Evolutionary conservation across 1,284 basidiomycete species (phyloP), one percentile per base, ranked within the genome.

Genomic region (Heterobasidion occidentale): DNA sequence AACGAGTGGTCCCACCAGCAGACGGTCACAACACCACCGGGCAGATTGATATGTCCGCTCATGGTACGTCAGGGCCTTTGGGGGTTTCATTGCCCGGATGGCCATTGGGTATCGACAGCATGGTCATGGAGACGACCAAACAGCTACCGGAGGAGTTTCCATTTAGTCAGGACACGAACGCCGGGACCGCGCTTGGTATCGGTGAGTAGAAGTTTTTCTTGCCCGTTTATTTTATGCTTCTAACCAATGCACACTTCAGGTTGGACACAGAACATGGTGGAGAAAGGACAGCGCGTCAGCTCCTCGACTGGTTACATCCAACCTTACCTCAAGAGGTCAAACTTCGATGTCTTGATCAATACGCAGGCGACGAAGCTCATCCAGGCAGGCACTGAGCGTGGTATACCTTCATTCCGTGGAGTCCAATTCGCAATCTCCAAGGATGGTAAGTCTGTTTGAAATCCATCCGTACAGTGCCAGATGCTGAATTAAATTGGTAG

Each of bases 281-380:
- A 63, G 3, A 56, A 64, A 20, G 70, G 27, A 6, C 19, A 11
- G 44, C 63, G 74, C 9, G 69, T 65, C 51, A 73, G 70, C 49
- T 68, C 74, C 9, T 70, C 73, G 0, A 71, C 70, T 7, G 63
- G 68, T 1, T 76, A 75, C 60, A 63, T 79, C 20, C 60, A 64
- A 1, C 68, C 71, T 9, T 59, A 64, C 3, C 58, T 68, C 9
- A 59, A 60, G 44, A 61, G 76, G 11, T 59, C 67, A 4, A 80
- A 79, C 57, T 58, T 80, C 1, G 71, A 75, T 52, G 67, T 80
- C 36, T 62, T 78, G 1, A 58, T 77, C 33, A 68, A 76, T 50
- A 70, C 74, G 2, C 70, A 69, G 20, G 77, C 74, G 8, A 73
- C 70, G 2, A 70, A 70, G 48, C 57, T 79, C 0, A 38, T 76